A percentile compares a stretch with the other conserved stretches of the same genome.
phyloP scores from a whole-genome alignment of 768 basidiomycete genomes.

The Rhodosporidiobolus odoratus region DNA sequence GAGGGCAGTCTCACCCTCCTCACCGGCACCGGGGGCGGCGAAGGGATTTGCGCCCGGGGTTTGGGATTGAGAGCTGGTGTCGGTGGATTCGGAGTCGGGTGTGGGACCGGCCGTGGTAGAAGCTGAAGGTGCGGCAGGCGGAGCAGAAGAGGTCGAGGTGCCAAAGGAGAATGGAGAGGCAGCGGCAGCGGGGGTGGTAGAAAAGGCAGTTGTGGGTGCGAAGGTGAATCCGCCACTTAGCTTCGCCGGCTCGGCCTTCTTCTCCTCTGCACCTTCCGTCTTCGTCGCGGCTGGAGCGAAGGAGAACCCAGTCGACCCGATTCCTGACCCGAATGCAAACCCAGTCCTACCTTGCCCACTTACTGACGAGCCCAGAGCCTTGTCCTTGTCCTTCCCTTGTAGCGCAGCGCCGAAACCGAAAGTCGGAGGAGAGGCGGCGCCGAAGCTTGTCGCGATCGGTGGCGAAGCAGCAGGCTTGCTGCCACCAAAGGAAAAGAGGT shows the following conservation, averaged over 20 bases:
- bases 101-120: not conserved
- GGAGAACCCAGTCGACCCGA: conserved; percentile 15
- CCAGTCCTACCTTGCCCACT: conserved; percentile 14
- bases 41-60: conserved; percentile 28
- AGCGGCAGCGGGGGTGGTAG: not conserved
- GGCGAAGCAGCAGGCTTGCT: conserved; percentile 21
- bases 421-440: conserved; percentile 20
- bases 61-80: no score
- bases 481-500: not conserved
- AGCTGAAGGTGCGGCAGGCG: not conserved
- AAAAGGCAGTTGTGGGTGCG: not conserved
- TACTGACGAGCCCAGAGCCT: not conserved
- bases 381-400: conserved; percentile 19
- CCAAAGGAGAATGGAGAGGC: conserved; percentile 2
- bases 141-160: not conserved
- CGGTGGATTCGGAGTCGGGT: conserved; percentile 1
- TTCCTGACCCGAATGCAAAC: conserved; percentile 22
- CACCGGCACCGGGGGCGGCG: conserved; percentile 33
- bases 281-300: no score
- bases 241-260: conserved; percentile 14
- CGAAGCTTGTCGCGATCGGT: conserved; percentile 35
- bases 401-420: conserved; percentile 37
- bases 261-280: not conserved
- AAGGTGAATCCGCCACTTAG: conserved; percentile 22
- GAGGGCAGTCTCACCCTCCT: conserved; percentile 29